phyloP scores from a whole-genome alignment of 2,329 filamentous ascomycete species.

The Cladophialophora bantiana region DNA sequence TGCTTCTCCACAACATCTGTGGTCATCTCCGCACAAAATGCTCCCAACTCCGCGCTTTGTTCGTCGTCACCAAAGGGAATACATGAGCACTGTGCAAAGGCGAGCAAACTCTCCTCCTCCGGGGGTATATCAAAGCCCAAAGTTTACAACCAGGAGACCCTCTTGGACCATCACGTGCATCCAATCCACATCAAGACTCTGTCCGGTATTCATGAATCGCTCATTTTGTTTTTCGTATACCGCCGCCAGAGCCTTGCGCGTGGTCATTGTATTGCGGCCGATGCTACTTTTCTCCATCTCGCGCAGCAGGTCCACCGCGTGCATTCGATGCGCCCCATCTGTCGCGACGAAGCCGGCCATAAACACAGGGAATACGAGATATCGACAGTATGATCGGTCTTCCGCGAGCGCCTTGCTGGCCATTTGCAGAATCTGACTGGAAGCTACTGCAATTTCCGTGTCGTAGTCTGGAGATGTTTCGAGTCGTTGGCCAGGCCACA shows the following conservation, averaged over 20 bases:
- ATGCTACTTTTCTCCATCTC: constrained; percentile 57
- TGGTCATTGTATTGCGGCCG: constrained; percentile 56
- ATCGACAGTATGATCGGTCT: constrained; percentile 52
- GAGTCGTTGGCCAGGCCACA: constrained; percentile 58
- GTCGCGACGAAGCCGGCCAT: constrained; percentile 58
- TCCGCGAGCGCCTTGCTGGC: constrained; percentile 51
- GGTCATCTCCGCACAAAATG: neutral
- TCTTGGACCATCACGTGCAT: constrained; percentile 55
- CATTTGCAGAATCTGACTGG: constrained; percentile 54
- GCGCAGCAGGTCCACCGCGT: constrained; percentile 58
- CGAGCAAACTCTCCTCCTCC: neutral
- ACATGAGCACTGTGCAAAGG: neutral
- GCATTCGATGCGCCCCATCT: constrained; percentile 52
- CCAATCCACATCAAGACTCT: constrained; percentile 59
- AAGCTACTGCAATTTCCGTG: constrained; percentile 55
- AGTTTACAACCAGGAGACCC: constrained; percentile 59
- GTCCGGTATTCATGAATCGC: constrained; percentile 49
- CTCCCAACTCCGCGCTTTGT: constrained; percentile 6
- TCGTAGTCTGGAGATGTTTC: constrained; percentile 49
- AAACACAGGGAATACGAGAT: constrained; percentile 62
- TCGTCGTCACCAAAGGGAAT: neutral
- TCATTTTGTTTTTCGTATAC: constrained; percentile 59
- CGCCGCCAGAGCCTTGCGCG: constrained; percentile 54
- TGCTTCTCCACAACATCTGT: neutral
- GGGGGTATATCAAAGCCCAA: constrained; percentile 54